Base-by-base conservation (phyloP, 2,329 filamentous ascomycete species). In the Colletotrichum sansevieriae region DNA sequence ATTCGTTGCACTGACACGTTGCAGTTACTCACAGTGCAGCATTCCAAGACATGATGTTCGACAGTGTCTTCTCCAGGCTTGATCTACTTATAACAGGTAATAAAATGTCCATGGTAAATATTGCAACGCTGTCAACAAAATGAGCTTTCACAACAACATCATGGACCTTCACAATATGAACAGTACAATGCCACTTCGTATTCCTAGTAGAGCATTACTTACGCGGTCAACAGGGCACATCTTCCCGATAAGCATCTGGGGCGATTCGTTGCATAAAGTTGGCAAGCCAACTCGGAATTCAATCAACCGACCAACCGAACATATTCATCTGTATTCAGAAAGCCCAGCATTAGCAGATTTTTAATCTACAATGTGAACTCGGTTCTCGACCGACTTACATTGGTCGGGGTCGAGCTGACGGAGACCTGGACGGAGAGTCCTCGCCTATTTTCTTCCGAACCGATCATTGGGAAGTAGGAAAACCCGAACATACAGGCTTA, bases 401-500 rank as follows among this genome's bases (percentile, higher is more conserved):
- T 22, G 22, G 0, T 20, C 84, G 88, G 1, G 91, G 90, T 7
- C 86, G 91, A 25, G 87, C 91, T 63, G 85, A 91, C 75, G 91
- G 92, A 33, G 80, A 84, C 15, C 75, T 84, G 51, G 83, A 84
- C 4, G 94, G 92, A 65, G 94, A 97, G 80, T 95, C 93, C 81
- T 91, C 89, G 10, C 93, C 93, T 13, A 18, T 97, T 70, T 85
- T 97, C 73, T 97, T 93, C 79, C 88, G 87, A 35, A 82, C 83
- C 0, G 79, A 82, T 1, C 76, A 0, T 84, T 10, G 94, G 92
- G 88, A 76, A 86, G 43, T 29, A 4, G 25, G 1, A 80, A 83
- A 18, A 89, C 81, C 78, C 83, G 89, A 73, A 92, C 90, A 1
- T 85, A 90, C 57, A 97, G 94, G 94, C 83, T 97, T 9, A 94